Evolutionary conservation across 1,139 yeast genomes (phyloP).

Genomic region (Blastobotrys serpentis): DNA sequence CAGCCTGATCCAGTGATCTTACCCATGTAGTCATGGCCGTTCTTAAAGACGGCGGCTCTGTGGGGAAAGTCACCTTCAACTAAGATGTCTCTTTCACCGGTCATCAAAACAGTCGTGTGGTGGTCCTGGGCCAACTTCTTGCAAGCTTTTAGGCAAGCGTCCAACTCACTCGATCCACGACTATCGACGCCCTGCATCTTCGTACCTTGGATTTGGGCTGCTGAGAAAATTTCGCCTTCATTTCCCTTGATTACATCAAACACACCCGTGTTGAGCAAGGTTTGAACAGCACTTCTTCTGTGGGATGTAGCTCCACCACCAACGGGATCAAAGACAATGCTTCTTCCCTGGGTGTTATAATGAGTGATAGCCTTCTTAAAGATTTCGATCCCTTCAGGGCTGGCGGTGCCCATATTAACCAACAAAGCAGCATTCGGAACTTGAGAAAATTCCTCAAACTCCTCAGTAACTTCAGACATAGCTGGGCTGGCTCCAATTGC

Average conservation of each 20-base stretch:
- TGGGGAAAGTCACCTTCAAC: slow-evolving; percentile 44
- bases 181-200: slow-evolving; percentile 60
- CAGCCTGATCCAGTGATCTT: slow-evolving; percentile 89
- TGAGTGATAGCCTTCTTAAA: slow-evolving; percentile 54
- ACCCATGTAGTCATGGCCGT: slow-evolving; percentile 71
- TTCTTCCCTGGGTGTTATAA: slow-evolving; percentile 58
- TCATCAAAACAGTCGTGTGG: slow-evolving; percentile 67
- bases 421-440: slow-evolving; percentile 57
- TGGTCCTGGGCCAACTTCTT: slow-evolving; percentile 53
- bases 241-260: slow-evolving; percentile 82
- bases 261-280: slow-evolving; percentile 56
- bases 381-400: slow-evolving; percentile 44
- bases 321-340: slow-evolving; percentile 84
- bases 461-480: slow-evolving; percentile 78
- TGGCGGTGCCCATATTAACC: slow-evolving; percentile 76
- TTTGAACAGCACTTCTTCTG: slow-evolving; percentile 50
- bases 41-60: slow-evolving; percentile 42
- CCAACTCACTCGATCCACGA: slow-evolving; percentile 39
- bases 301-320: slow-evolving; percentile 81
- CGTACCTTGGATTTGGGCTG: slow-evolving; percentile 40
- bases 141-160: slow-evolving; percentile 39
- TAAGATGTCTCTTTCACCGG: slow-evolving; percentile 55
- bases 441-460: slow-evolving; percentile 64
- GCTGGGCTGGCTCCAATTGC: slow-evolving; percentile 88
- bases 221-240: slow-evolving; percentile 69